Evolutionary conservation across 2,329 filamentous ascomycete species (phyloP), one percentile per base, ranked within the genome.

Genomic region (Orbilia oligospora): DNA sequence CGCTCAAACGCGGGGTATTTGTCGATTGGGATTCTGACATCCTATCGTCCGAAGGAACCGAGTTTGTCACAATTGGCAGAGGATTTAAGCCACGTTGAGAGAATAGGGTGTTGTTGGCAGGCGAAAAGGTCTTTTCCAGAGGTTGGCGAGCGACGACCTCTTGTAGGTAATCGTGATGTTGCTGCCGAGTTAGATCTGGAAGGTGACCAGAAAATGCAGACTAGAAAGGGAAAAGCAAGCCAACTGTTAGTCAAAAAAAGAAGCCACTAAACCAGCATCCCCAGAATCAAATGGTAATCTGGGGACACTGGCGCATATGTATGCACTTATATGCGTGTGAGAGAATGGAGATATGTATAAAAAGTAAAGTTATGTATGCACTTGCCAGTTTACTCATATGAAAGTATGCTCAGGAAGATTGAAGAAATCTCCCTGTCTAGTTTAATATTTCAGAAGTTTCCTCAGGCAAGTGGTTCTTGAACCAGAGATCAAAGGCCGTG

Each of bases 1-100:
- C 81, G 73, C 81, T 81, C 78, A 82, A 76, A 24, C 81, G 80
- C 69, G 81, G 81, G 27, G 81, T 82, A 70, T 79, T 82, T 58
- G 81, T 80, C 33, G 80, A 81, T 67, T 79, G 69, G 46, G 76
- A 75, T 44, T 79, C 71, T 49, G 76, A 75, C 76, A 79, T 73
- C 76, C 76, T 78, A 79, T 79, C 70, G 55, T 79, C 76, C 69
- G 66, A 75, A 71, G 70, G 41, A 70, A 66, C 56, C 12, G 69
- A 63, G 65, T 48, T 75, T 75, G 71, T 79, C 69, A 75, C 76
- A 63, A 79, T 66, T 41, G 69, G 69, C 58, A 73, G 65, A 63
- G 76, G 71, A 67, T 72, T 79, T 51, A 79, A 70, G 71, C 76
- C 71, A 75, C 71, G 71, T 75, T 75, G 70, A 71, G 76, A 75